Percentiles rank a stretch among this genome's conserved stretches.
Conservation (phyloP, 306 rosid genomes). For the Inga laurina region DNA sequence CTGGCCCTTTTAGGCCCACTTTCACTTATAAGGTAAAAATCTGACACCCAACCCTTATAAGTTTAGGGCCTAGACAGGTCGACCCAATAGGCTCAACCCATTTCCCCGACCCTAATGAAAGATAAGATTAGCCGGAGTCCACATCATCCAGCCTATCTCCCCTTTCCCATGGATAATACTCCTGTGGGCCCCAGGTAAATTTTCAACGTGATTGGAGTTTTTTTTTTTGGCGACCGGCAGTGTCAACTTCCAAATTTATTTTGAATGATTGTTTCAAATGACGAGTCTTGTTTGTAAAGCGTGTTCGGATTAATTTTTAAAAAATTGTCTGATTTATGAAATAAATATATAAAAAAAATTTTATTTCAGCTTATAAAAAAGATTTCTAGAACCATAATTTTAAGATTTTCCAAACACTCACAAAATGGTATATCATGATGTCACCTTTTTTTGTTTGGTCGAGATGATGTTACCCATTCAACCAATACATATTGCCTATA, state of each 20-base stretch:
- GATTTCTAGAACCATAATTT: too few relatives aligned
- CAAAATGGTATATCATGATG: neutral
- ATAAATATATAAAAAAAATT: too few relatives aligned
- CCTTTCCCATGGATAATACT: neutral
- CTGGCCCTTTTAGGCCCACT: too few relatives aligned
- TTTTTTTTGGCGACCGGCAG: too few relatives aligned
- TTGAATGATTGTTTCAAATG: neutral
- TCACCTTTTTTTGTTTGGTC: neutral
- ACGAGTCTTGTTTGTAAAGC: neutral
- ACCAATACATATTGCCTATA: neutral
- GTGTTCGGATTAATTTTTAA: too few relatives aligned
- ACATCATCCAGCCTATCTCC: neutral
- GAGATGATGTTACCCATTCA: neutral
- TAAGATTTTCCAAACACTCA: neutral
- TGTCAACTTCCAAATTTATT: neutral
- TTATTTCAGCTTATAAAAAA: too few relatives aligned
- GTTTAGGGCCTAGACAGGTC: too few relatives aligned
- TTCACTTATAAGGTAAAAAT: too few relatives aligned
- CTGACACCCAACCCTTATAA: too few relatives aligned
- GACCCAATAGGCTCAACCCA: too few relatives aligned
- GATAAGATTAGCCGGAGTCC: neutral
- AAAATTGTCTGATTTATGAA: too few relatives aligned
- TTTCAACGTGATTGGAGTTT: neutral
- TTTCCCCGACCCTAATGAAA: too few relatives aligned
- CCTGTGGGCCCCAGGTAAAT: neutral